These are phyloP conservation scores for Calonectria fujianensis DNA, from an alignment of 2,329 filamentous ascomycete species.

Conservation along the genomic window DNA sequence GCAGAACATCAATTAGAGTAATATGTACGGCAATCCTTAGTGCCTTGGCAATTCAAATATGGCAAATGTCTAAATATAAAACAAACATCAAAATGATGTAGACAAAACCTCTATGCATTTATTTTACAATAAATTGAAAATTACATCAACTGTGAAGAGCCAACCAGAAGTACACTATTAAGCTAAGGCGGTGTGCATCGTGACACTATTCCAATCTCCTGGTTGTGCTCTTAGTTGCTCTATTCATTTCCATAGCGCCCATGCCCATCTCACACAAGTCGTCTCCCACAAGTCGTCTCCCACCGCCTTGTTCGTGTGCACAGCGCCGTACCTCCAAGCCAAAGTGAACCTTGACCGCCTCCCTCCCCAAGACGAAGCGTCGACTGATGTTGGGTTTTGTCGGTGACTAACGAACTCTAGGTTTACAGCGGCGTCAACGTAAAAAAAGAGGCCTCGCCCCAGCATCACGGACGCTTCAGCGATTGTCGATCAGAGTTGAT, in stretches of 20 bases:
- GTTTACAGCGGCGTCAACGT: constrained; percentile 2
- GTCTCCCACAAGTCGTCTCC: background rate
- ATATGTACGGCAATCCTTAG: too few relatives aligned
- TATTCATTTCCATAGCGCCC: background rate
- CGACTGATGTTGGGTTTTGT: background rate
- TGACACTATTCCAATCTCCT: background rate
- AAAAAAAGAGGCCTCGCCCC: constrained; percentile 2
- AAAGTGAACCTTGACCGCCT: background rate
- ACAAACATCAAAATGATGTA: too few relatives aligned
- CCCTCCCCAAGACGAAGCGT: too few relatives aligned
- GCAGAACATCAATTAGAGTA: too few relatives aligned
- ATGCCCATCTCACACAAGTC: background rate
- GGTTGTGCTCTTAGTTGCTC: background rate
- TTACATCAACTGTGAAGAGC: too few relatives aligned
- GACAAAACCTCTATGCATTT: too few relatives aligned
- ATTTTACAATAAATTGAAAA: too few relatives aligned
- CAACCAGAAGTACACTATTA: background rate
- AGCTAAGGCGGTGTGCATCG: background rate
- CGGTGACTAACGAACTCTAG: background rate
- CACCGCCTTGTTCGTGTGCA: background rate
- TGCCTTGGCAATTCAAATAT: too few relatives aligned
- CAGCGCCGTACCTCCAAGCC: background rate
- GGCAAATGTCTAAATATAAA: too few relatives aligned
- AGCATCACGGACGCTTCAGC: too few relatives aligned
- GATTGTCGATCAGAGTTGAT: background rate